Base-by-base conservation (phyloP, 768 basidiomycete species). In the Boletus reticulatus region DNA sequence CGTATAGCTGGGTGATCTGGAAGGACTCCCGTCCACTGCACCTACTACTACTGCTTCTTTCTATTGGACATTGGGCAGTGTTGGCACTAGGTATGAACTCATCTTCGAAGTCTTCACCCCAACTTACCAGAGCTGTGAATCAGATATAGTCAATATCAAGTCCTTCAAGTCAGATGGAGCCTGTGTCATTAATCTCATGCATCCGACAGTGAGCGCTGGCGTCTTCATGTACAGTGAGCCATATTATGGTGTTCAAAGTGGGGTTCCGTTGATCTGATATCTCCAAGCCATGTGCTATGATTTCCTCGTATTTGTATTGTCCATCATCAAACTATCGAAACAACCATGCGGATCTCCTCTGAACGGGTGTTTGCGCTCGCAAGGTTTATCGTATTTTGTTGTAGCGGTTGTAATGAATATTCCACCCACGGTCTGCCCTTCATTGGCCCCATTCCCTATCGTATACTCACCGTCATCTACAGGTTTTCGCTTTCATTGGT, bases 1-100 rank as follows among this genome's bases (percentile, higher is more conserved):
- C 6, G 6, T 5, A 2, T 12, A 69, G 68, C 44, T 70, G 68
- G 68, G 47, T 66, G n/a, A 59, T 69, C 29, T 69, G 68, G 68
- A 64, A 51, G 41, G 17, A 49, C 17, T 60, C 58, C 1, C 53
- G 46, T 32, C 32, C 31, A 5, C 53, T 69, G 24, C 55, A 65
- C 20, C 2, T 36, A 10, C 7, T 70, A 20, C 34, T 69, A 6
- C 8, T 37, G 22, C 7, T 61, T 6, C 3, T 59, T 14, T n/a
- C 47, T 66, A 48, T 66, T n/a, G 68, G 64, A n/a, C 68, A 69
- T 14, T 69, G 68, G 64, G 47, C 52, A 6, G 34, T 62, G 8
- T 44, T 69, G 12, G 50, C 42, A 8, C 6, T 64, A 9, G 48
- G 68, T 64, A 46, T 10, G 51, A 9, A 16, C n/a, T 19, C 36